These are phyloP conservation scores for Chamaecrista fasciculata DNA, from an alignment of 306 rosid species.

Conservation along the genomic window DNA sequence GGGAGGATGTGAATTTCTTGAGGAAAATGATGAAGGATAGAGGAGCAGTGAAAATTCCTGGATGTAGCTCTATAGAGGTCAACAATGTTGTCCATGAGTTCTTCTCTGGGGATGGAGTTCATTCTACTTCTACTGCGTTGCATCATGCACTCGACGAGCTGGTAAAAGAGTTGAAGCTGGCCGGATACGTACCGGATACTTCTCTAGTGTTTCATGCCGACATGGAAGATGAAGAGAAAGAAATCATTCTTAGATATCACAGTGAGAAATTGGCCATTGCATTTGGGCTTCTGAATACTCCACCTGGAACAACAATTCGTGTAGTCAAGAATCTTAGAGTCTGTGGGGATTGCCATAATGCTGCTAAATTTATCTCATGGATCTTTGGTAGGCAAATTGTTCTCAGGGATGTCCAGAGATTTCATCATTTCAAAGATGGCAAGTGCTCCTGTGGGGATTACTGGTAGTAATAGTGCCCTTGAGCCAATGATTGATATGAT, in stretches of 20 bases:
- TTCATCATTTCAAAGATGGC: conserved; percentile 79
- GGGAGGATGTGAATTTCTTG: conserved; percentile 75
- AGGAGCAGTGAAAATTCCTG: conserved; percentile 71
- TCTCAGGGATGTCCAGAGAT: conserved; percentile 79
- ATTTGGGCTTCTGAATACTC: conserved; percentile 67
- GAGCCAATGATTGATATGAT: conserved; percentile 6
- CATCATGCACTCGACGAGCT: conserved; percentile 65
- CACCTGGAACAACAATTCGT: conserved; percentile 66
- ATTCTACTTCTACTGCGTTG: conserved; percentile 43
- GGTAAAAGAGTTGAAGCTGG: conserved; percentile 62
- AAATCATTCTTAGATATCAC: conserved; percentile 68
- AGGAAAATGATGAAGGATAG: conserved; percentile 70
- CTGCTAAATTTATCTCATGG: conserved; percentile 68
- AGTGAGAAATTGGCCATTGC: conserved; percentile 85
- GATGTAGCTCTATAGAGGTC: conserved; percentile 82
- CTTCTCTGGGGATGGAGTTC: conserved; percentile 76
- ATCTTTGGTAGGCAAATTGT: conserved; percentile 66
- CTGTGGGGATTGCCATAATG: conserved; percentile 77
- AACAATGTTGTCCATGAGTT: conserved; percentile 85
- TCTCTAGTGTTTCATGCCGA: conserved; percentile 66
- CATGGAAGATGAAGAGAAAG: conserved; percentile 66
- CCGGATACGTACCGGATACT: conserved; percentile 74
- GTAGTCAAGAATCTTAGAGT: conserved; percentile 83
- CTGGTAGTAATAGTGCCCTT: conserved; percentile 59
- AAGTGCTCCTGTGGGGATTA: conserved; percentile 85